phyloP scores from a whole-genome alignment of 2,329 filamentous ascomycete genomes.

The Colletotrichum nymphaeae region DNA sequence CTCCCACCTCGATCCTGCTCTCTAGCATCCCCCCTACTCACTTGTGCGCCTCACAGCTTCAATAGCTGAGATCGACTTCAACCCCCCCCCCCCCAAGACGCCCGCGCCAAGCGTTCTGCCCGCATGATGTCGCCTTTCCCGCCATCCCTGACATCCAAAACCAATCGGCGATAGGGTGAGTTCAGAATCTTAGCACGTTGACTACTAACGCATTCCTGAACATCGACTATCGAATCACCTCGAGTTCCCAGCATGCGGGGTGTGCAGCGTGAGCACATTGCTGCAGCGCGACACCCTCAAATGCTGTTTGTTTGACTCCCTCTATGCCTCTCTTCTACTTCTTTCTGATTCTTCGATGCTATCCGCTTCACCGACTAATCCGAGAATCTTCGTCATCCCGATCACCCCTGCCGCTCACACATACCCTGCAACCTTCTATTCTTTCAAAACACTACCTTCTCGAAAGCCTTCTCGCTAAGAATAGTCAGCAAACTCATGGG shows the following conservation, averaged over 20 bases:
- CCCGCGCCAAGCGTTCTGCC: constrained; percentile 33
- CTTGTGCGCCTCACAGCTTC: background rate
- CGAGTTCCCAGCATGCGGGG: background rate
- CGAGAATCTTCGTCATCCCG: constrained; percentile 7
- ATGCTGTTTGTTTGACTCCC: background rate
- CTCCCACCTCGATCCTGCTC: background rate
- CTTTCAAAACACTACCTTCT: constrained; percentile 2
- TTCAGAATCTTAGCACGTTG: constrained; percentile 8
- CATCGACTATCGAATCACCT: constrained; percentile 19
- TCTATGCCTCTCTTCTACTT: background rate
- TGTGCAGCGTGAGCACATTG: constrained; percentile 2
- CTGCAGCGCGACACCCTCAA: constrained; percentile 5
- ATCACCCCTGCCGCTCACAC: constrained; percentile 6
- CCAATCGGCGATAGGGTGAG: constrained; percentile 26
- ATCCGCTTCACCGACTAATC: background rate
- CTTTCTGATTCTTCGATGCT: background rate
- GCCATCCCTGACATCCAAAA: constrained; percentile 23
- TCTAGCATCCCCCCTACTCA: background rate
- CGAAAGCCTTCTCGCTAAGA: constrained; percentile 1
- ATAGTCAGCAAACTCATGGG: background rate
- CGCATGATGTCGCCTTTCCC: constrained; percentile 33
- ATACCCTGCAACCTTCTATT: background rate
- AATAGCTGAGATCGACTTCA: constrained; percentile 5
- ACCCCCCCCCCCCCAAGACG: constrained; percentile 13
- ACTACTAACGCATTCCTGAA: constrained; percentile 8